Evolutionary conservation across 495 filamentous ascomycete species (phyloP).

Genomic region (Aspergillus steynii): DNA sequence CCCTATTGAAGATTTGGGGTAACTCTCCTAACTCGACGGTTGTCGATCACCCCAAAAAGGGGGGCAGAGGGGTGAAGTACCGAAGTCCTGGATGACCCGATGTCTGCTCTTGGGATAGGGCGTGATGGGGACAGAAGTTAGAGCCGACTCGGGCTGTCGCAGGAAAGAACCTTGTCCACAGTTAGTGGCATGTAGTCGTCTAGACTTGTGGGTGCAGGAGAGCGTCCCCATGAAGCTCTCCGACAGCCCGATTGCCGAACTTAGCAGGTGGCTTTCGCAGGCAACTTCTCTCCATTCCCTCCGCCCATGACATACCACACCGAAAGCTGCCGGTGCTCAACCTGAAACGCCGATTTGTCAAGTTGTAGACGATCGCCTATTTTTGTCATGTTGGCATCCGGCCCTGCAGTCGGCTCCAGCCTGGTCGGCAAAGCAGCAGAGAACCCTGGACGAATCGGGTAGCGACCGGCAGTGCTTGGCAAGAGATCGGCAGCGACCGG

Average conservation of each 20-base stretch:
- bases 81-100: neutral
- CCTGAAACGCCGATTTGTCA: conserved; percentile 6
- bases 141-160: neutral
- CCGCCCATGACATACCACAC: neutral
- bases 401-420: neutral
- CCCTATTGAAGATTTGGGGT: neutral
- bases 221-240: neutral
- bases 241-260: neutral
- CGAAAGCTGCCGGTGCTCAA: neutral
- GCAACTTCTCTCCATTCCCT: neutral
- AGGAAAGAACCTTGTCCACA: neutral
- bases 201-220: neutral
- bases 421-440: neutral
- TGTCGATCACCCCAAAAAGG: neutral
- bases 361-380: conserved; percentile 7
- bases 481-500: neutral
- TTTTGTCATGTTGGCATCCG: conserved; percentile 1
- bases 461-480: neutral
- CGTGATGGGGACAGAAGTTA: neutral
- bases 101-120: neutral
- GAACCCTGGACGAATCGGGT: conserved; percentile 7
- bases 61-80: neutral
- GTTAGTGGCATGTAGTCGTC: neutral
- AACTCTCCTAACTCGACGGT: neutral
- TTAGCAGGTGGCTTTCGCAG: neutral